Evolutionary conservation across 176 grass and related monocot genomes (phyloP), one percentile per base, ranked within the genome.

Genomic region (sorghum (Sorghum bicolor)): DNA sequence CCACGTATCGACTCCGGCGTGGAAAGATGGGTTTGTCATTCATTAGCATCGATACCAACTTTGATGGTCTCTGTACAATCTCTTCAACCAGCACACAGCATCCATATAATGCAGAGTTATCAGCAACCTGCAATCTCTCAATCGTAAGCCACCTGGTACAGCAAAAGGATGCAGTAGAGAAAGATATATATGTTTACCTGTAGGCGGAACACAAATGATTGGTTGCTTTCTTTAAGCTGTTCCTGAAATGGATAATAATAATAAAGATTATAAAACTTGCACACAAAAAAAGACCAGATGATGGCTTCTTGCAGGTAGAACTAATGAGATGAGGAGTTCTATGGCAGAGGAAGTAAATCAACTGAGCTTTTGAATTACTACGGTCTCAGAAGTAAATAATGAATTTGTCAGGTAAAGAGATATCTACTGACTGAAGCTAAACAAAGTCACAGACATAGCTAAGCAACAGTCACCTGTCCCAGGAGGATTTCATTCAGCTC

Each of bases 31-130:
- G 64, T 44, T 94, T 92, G 31, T 92, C 89, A 16, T 82, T 87
- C 10, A 73, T 77, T 44, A 96, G 89, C 91, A 99, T 94, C 11
- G 97, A 96, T 74, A 99, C 89, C 60, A 99, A 80, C 38, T 91
- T 99, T 72, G 97, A 99, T 52, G 97, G 93, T 77, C 83, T 91
- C 66, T 99, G 93, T 71, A 99, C 87, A 17, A 96, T 90, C 82
- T 99, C 97, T 91, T 99, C 97, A 48, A 99, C 97, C 84, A 99
- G 85, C 12, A 99, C 81, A 25, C 97, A 99, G 44, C 97, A 99
- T 86, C 97, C 97, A 94, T 99, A 99, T 72, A 99, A 84, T 43
- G 91, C 91, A 80, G 97, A 92, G 80, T 94, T 88, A 84, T 99
- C 97, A 81, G 93, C 93, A 75, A 94, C 97, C 97, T 99, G 82